Percentiles rank a stretch among this genome's conserved stretches.
These are phyloP conservation scores for Xylaria sp. DNA, from an alignment of 2,329 filamentous ascomycete genomes.

Conservation along the genomic window DNA sequence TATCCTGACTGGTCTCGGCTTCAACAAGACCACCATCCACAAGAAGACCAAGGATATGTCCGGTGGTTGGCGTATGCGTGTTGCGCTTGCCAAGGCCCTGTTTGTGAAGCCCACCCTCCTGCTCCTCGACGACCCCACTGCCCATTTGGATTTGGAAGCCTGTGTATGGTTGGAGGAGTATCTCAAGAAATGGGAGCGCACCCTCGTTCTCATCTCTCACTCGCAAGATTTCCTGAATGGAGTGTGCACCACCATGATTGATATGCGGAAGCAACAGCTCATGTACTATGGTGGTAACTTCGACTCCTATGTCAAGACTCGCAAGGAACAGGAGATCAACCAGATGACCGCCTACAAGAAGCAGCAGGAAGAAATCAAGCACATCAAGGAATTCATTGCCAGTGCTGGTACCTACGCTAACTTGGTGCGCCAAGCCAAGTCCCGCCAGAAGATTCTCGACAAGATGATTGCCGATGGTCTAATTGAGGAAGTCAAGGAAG, in stretches of 20 bases:
- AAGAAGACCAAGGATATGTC: constrained; percentile 99
- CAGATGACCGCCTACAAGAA: constrained; percentile 99
- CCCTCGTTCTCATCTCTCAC: constrained; percentile 95
- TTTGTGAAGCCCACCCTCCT: constrained; percentile 98
- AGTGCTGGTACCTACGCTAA: constrained; percentile 99
- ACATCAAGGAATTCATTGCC: constrained; percentile 99
- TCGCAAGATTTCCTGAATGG: constrained; percentile 99
- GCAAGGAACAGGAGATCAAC: constrained; percentile 93
- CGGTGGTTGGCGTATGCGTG: constrained; percentile 99
- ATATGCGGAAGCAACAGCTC: constrained; percentile 91
- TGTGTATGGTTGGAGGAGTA: constrained; percentile 99
- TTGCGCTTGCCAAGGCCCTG: constrained; percentile 94
- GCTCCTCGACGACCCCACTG: constrained; percentile 96
- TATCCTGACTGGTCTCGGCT: constrained; percentile 97
- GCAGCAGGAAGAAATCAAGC: constrained; percentile 98
- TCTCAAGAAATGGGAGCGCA: constrained; percentile 99
- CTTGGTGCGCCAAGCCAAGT: constrained; percentile 98
- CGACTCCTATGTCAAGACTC: constrained; percentile 96
- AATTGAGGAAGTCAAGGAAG: constrained; percentile 87
- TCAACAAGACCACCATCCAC: constrained; percentile 97
- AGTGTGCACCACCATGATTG: constrained; percentile 98
- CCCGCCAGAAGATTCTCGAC: constrained; percentile 98
- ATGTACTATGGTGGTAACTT: constrained; percentile 99
- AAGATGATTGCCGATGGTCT: constrained; percentile 99
- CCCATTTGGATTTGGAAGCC: constrained; percentile 98